A percentile compares a stretch with the other conserved stretches of the same genome.
phyloP scores from a whole-genome alignment of 2,329 filamentous ascomycete genomes.

The Hortaea werneckii region DNA sequence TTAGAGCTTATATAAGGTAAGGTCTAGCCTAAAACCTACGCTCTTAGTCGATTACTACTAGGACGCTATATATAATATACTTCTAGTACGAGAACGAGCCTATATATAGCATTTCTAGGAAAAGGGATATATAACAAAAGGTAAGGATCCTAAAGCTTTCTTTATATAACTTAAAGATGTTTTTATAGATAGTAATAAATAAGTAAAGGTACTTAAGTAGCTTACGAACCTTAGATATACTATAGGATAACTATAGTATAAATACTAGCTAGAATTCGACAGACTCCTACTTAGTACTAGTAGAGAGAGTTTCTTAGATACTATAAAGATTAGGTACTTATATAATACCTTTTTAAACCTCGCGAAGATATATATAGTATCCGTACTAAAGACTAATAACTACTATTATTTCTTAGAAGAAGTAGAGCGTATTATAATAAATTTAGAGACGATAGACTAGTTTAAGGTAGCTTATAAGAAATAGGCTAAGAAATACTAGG shows the following conservation, averaged over 20 bases:
- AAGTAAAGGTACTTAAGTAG: too few relatives aligned
- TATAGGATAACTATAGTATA: too few relatives aligned
- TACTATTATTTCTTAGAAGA: constrained; percentile 1
- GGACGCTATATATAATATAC: background rate
- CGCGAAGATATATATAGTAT: background rate
- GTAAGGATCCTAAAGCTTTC: background rate
- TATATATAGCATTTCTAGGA: background rate
- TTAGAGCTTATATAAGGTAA: background rate
- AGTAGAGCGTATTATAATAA: constrained; percentile 4
- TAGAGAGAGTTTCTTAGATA: background rate
- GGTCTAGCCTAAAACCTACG: background rate
- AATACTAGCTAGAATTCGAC: too few relatives aligned
- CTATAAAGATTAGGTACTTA: constrained; percentile 2
- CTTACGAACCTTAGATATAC: too few relatives aligned
- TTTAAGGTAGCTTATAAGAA: constrained; percentile 3
- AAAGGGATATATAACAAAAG: background rate
- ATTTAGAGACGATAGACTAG: background rate
- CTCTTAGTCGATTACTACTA: background rate
- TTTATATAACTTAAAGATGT: background rate
- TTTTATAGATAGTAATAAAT: background rate
- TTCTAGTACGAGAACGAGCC: background rate
- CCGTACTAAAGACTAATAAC: background rate
- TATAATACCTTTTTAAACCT: constrained; percentile 2
- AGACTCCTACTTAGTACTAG: too few relatives aligned
- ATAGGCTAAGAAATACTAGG: background rate